A percentile compares a stretch with the other conserved stretches of the same genome.
Evolutionary conservation across 192 early-diverging fungal species (phyloP).

Genomic region (Gamsiella multidivaricata): DNA sequence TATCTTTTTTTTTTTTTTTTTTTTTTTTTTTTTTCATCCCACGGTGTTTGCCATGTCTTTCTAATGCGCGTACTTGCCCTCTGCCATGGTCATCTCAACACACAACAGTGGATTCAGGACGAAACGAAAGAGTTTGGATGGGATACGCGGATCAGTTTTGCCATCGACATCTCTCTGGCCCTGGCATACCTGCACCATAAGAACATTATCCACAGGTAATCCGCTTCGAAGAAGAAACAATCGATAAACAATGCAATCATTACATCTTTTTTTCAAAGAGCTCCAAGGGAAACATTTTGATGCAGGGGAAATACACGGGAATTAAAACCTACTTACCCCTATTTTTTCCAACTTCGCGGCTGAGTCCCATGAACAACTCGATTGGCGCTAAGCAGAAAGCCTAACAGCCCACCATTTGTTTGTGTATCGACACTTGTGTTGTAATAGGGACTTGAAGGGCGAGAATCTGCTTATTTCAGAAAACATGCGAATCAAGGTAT

Average conservation of each 20-base stretch:
- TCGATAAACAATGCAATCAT: not conserved
- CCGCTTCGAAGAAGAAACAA: too few relatives aligned
- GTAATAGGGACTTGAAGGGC: slow-evolving; percentile 39
- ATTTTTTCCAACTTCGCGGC: too few relatives aligned
- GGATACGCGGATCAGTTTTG: slow-evolving; percentile 53
- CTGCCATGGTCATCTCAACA: not conserved
- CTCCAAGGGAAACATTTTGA: not conserved
- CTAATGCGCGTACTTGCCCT: too few relatives aligned
- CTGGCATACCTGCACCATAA: slow-evolving; percentile 52
- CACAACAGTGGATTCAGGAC: slow-evolving; percentile 50
- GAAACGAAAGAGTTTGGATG: slow-evolving; percentile 53
- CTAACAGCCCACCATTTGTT: not conserved
- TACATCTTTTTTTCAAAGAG: too few relatives aligned
- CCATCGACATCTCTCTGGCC: slow-evolving; percentile 46
- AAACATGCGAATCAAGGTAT: slow-evolving; percentile 54
- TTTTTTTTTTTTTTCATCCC: not conserved
- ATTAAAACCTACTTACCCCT: not conserved
- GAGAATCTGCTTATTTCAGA: slow-evolving; percentile 51
- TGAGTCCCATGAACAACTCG: slow-evolving; percentile 6
- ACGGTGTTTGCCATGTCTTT: not conserved
- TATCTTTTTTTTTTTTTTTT: not conserved
- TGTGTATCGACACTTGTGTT: not conserved
- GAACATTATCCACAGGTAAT: slow-evolving; percentile 50
- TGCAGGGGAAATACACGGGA: not conserved
- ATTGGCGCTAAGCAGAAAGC: too few relatives aligned